Evolutionary conservation across 306 rosid genomes (phyloP).

Genomic region (Lathyrus tuberosus): DNA sequence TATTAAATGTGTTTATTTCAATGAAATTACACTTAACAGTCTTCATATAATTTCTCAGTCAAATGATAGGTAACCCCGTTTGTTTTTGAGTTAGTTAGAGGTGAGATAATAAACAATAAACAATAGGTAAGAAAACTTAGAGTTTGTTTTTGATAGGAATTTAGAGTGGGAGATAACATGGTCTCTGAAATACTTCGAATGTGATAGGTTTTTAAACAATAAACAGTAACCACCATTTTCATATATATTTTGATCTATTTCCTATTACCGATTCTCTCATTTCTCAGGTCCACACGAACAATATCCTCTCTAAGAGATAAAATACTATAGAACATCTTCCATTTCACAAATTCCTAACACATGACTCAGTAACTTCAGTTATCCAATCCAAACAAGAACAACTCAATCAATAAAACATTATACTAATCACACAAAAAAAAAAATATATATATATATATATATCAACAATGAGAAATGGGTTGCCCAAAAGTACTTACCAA

Average conservation of each 20-base stretch:
- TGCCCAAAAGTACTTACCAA: constrained; percentile 58
- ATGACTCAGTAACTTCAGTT: not conserved
- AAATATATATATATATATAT: no score
- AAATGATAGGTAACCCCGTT: not conserved
- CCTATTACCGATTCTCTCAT: not conserved
- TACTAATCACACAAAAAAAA: not conserved
- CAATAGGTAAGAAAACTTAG: not conserved
- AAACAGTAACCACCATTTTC: constrained; percentile 10
- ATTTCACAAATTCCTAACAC: constrained; percentile 4
- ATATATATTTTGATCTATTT: not conserved
- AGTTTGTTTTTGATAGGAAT: not conserved
- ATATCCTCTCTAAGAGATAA: not conserved
- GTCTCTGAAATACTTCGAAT: not conserved
- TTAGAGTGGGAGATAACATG: not conserved
- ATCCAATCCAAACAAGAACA: not conserved
- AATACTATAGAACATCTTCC: not conserved
- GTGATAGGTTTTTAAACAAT: not conserved
- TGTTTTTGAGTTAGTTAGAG: not conserved
- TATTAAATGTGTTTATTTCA: not conserved
- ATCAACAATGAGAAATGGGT: not conserved
- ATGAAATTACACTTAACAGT: not conserved
- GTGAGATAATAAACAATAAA: not conserved
- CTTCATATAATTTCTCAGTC: constrained; percentile 10
- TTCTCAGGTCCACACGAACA: not conserved
- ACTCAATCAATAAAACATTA: not conserved